A percentile compares a stretch with the other conserved stretches of the same genome.
These are phyloP conservation scores for Candida oleophila DNA, from an alignment of 805 yeast species.

Conservation along the genomic window DNA sequence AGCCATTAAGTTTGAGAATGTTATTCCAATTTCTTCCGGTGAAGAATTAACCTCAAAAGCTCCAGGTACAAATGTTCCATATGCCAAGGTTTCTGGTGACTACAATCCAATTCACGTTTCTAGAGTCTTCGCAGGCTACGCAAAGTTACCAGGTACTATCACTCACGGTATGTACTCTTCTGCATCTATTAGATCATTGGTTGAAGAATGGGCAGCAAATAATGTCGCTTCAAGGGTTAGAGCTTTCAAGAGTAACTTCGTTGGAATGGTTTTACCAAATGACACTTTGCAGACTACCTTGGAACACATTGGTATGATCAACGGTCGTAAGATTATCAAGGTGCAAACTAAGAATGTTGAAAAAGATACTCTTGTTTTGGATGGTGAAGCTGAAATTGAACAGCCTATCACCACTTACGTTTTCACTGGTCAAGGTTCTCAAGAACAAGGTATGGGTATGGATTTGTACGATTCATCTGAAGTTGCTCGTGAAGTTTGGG, in stretches of 20 bases:
- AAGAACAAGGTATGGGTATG: constrained; percentile 99
- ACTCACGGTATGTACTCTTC: constrained; percentile 99
- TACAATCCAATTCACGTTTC: constrained; percentile 98
- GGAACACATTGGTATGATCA: constrained; percentile 98
- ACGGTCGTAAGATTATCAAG: constrained; percentile 96
- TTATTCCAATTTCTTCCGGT: constrained; percentile 76
- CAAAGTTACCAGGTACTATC: constrained; percentile 93
- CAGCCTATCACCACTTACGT: constrained; percentile 97
- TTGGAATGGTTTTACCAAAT: constrained; percentile 97
- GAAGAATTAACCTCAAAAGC: constrained; percentile 69
- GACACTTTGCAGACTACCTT: constrained; percentile 82
- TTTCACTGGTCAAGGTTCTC: constrained; percentile 99
- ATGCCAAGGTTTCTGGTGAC: constrained; percentile 97
- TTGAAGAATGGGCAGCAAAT: constrained; percentile 98
- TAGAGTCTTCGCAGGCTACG: constrained; percentile 90
- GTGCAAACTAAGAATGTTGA: constrained; percentile 84
- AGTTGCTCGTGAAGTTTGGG: constrained; percentile 96
- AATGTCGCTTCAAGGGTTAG: constrained; percentile 94
- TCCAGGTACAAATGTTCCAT: constrained; percentile 94
- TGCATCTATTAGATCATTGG: constrained; percentile 91
- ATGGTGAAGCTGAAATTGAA: constrained; percentile 98
- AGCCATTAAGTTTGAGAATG: constrained; percentile 85
- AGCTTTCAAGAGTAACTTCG: constrained; percentile 86
- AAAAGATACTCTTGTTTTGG: constrained; percentile 72
- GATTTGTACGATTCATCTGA: constrained; percentile 87